These are phyloP conservation scores for Podaxis sp. DNA, from an alignment of 768 basidiomycete species.

Conservation along the genomic window DNA sequence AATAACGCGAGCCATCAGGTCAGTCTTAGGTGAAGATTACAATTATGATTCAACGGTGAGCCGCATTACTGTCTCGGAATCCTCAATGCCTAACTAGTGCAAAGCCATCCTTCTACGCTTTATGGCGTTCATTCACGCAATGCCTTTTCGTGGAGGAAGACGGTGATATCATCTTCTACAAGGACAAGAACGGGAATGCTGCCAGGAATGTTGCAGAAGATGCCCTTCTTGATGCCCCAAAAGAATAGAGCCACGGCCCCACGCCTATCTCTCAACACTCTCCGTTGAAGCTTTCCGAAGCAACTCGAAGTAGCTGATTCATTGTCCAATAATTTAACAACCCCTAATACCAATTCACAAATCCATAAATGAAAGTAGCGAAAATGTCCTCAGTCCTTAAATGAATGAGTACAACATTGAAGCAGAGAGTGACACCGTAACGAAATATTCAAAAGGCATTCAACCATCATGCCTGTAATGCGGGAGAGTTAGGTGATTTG, in stretches of 20 bases:
- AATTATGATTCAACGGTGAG: slow-evolving; percentile 56
- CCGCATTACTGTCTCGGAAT: background rate
- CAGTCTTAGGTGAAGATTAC: slow-evolving; percentile 50
- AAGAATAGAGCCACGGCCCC: background rate
- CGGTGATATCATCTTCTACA: slow-evolving; percentile 54
- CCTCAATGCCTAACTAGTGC: background rate
- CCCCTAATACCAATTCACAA: no score
- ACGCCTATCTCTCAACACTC: background rate
- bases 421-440: no score
- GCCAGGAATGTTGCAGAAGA: slow-evolving; percentile 29
- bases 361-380: no score
- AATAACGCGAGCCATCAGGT: slow-evolving; percentile 47
- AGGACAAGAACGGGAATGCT: slow-evolving; percentile 44
- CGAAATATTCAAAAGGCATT: background rate
- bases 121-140: slow-evolving; percentile 55
- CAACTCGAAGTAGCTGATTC: background rate
- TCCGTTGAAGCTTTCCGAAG: background rate
- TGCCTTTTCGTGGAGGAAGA: slow-evolving; percentile 59
- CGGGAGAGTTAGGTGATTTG: slow-evolving; percentile 1
- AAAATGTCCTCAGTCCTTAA: background rate
- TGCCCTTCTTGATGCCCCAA: background rate
- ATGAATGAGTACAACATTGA: background rate
- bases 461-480: background rate
- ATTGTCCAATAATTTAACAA: background rate
- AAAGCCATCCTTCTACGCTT: slow-evolving; percentile 44